Base-by-base conservation (phyloP, 176 grass and related monocot species). In the Pharus latifolius region DNA sequence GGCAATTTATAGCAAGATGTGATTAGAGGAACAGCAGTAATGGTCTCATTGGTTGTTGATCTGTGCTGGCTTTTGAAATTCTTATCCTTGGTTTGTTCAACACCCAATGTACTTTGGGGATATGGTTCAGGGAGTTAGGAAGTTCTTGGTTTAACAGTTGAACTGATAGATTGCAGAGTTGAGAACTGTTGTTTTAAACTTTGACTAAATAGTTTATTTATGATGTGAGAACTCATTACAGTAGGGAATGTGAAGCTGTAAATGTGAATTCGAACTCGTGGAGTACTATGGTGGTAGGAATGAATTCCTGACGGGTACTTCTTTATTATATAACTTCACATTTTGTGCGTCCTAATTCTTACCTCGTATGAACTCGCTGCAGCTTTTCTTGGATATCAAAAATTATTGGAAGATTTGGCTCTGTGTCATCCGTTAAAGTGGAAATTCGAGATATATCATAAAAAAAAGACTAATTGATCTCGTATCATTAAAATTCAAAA, bases 1-100 rank as follows among this genome's bases (percentile, higher is more conserved):
- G 19, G 61, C 10, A 70, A 86, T 75, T 86, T 86, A 76, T 86
- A 86, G 57, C 41, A 29, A 49, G 8, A 42, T 58, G 47, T 49
- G 55, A 15, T 38, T 28, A 40, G 23, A 15, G 29, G 28, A 46
- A 28, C 8, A 61, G 28, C 30, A 48, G 54, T 34, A 61, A 46
- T 84, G 35, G 45, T 44, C 56, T 54, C 49, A 9, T 49, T 65
- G 71, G 72, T 81, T 13, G 71, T 57, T 81, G 49, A 81, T 34
- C 44, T 67, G 34, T 74, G 75, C 3, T 41, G 35, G 25, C 33
- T 84, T 57, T 26, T 65, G 49, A 71, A 51, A 4, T 27, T 10
- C 20, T 12, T 31, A 10, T n/a, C 35, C 40, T 17, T 76, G 71
- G 71, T 86, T n/a, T 76, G 77, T 70, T 86, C 54, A 86, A 49